These are phyloP conservation scores for Heteromeles arbutifolia DNA, from an alignment of 306 rosid genomes.

Conservation along the genomic window DNA sequence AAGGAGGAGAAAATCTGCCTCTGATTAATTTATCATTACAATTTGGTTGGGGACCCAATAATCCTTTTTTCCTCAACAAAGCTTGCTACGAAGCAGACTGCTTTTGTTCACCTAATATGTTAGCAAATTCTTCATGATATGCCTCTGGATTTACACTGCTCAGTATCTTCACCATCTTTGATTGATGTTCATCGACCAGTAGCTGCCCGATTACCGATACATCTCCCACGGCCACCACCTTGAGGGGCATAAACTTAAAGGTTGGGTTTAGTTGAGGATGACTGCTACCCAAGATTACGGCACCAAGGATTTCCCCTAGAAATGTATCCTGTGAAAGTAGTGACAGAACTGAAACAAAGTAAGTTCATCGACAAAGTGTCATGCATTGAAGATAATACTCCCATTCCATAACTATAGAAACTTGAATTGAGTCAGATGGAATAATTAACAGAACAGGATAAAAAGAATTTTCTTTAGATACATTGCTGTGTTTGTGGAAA, in stretches of 20 bases:
- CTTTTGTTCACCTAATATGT: conserved; percentile 25
- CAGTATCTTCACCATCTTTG: conserved; percentile 39
- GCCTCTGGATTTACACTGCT: conserved; percentile 25
- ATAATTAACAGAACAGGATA: not conserved
- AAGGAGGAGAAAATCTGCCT: too few species aligned
- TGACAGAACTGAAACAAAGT: not conserved
- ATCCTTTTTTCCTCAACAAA: too few species aligned
- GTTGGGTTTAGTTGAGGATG: conserved; percentile 19
- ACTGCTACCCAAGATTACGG: conserved; percentile 20
- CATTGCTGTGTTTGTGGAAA: not conserved
- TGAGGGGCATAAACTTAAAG: conserved; percentile 25
- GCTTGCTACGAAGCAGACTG: not conserved
- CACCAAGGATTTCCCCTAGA: conserved; percentile 57
- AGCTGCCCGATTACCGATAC: conserved; percentile 32
- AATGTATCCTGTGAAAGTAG: conserved; percentile 35
- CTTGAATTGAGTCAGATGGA: not conserved
- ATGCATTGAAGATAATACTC: not conserved
- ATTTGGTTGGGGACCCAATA: too few species aligned
- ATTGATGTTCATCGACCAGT: conserved; percentile 31
- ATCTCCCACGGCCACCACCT: conserved; percentile 31
- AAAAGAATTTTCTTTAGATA: not conserved
- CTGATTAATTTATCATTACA: too few species aligned
- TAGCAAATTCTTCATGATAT: conserved; percentile 31
- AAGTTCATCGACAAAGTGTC: not conserved
- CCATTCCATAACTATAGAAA: not conserved